Base-by-base conservation (phyloP, 352 stramenopile genomes). In the Phytophthora lateralis region DNA sequence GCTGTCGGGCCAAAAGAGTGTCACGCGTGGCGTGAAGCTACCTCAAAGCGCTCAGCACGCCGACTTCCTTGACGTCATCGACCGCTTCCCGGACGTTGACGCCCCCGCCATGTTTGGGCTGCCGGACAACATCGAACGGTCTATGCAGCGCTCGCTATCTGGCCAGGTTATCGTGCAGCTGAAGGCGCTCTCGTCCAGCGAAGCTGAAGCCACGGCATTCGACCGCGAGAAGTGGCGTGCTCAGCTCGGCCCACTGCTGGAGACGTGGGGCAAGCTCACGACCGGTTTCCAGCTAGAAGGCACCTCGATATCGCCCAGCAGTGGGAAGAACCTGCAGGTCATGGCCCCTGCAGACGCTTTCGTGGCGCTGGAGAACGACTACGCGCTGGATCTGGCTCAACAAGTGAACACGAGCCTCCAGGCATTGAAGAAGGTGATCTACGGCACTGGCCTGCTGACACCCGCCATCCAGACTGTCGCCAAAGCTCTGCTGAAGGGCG, bases 41-140 rank as follows among this genome's bases (percentile, higher is more conserved):
- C 87, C 87, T 21, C 71, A 88, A 60, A 84, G 63, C 18, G 70
- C 73, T 1, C 77, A 71, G 17, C 78, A 94, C 46, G 76, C 82
- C 4, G 85, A 93, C 39, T 95, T 73, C 34, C 50, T 91, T 9
- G 73, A 83, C 18, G 38, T 95, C 6, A 91, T 96, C 30, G 81
- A 93, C 47, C 73, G 78, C 2, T 76, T 96, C 9, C 82, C 83
- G 1, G 86, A 95, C 47, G 68, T 60, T 8, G 84, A 96, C 41
- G 73, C 79, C 10, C 95, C 95, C 4, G 75, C 67, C 0, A 73
- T 98, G 8, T 98, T 98, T 49, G 86, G 90, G 0, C 68, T 98
- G 4, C 93, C 95, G 0, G 85, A 97, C 55, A 98, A 98, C 70
- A 98, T 98, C 41, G 95, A 98, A 66, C 77, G 91, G 1, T 97